phyloP scores from a whole-genome alignment of 768 basidiomycete genomes.

The Lactarius quietus region DNA sequence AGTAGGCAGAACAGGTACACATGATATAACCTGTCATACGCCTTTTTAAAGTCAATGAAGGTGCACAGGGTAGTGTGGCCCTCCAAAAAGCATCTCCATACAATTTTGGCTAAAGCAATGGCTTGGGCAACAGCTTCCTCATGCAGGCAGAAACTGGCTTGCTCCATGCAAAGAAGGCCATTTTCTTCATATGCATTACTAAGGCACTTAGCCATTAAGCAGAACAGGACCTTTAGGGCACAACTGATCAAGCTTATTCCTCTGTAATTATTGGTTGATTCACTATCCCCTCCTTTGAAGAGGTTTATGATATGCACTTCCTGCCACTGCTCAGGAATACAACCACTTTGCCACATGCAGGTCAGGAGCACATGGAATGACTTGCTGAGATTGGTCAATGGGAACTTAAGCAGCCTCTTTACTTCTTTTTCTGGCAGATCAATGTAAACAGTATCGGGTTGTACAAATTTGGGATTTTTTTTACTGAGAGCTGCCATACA shows the following conservation, averaged over 20 bases:
- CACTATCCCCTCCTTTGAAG: slow-evolving; percentile 21
- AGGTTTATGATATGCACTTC: slow-evolving; percentile 18
- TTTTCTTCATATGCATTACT: not conserved
- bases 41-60: slow-evolving; percentile 27
- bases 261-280: slow-evolving; percentile 18
- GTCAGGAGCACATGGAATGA: not conserved
- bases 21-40: slow-evolving; percentile 23
- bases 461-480: not conserved
- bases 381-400: not conserved
- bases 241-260: slow-evolving; percentile 23
- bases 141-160: slow-evolving; percentile 17
- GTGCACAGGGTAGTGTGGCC: slow-evolving; percentile 3
- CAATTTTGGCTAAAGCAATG: slow-evolving; percentile 21
- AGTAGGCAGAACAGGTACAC: slow-evolving; percentile 17
- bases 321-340: not conserved
- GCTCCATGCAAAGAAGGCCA: not conserved
- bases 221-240: slow-evolving; percentile 17
- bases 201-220: slow-evolving; percentile 15
- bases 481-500: not conserved
- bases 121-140: slow-evolving; percentile 25
- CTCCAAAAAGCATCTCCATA: not conserved
- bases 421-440: not conserved
- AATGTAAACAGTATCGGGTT: not conserved
- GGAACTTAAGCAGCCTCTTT: not conserved
- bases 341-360: not conserved